Evolutionary conservation across 2,329 filamentous ascomycete species (phyloP), one percentile per base, ranked within the genome.

Genomic region (Pseudogymnoascus sp.): DNA sequence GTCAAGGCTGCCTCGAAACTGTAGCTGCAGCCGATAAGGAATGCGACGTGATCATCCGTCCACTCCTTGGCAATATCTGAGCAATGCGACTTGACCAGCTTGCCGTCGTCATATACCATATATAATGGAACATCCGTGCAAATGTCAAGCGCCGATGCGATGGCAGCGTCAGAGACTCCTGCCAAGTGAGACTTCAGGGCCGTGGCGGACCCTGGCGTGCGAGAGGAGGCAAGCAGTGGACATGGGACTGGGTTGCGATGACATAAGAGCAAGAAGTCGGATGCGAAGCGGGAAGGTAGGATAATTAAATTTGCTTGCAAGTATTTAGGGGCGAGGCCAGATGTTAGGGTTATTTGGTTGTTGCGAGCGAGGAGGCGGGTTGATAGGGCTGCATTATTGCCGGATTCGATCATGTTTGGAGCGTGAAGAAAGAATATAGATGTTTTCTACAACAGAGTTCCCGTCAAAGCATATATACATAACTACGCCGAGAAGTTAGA

Each of bases 271-370:
- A 80, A 78, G 70, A 87, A 88, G 69, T 86, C 81, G 15, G 74
- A 60, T 10, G 84, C 84, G 70, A 85, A 83, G 33, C 74, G 71
- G 1, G 78, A 80, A 0, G 84, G 84, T 0, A 88, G 75, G 9
- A 87, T 76, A 39, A 88, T 77, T 38, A 88, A 75, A 66, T 88
- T 88, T 39, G 84, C 84, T 75, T 87, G 84, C 12, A 87, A 73
- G 67, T 81, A 78, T 10, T 76, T 77, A 0, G 81, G 80, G 2
- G 84, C 81, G 1, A 84, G 73, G 10, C 84, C 82, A 0, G 82
- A 78, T 1, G 84, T 87, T 17, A 71, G 36, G 3, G 62, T 60
- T 17, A 62, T 67, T 35, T 63, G 44, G 27, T 62, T 61, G 4
- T 61, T 62, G 21, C 68, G 64, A 8, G 59, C 64, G 25, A 66